These are phyloP conservation scores for Amanita exitialis DNA, from an alignment of 768 basidiomycete genomes.

Conservation along the genomic window DNA sequence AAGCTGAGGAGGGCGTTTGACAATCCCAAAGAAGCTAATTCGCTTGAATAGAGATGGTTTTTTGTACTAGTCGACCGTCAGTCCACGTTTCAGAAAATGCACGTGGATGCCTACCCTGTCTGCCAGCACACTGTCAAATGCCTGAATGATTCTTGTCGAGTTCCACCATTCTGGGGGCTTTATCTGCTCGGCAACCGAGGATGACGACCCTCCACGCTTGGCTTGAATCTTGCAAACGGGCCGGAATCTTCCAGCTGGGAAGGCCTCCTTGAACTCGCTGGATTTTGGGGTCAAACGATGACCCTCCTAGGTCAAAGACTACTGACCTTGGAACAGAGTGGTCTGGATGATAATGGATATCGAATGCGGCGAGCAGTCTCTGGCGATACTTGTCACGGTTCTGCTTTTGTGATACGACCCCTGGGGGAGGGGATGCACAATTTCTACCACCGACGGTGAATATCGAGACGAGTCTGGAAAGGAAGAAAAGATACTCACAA, in stretches of 20 bases:
- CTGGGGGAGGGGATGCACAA: slow-evolving; percentile 71
- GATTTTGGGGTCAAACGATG: slow-evolving; percentile 9
- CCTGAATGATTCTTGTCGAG: slow-evolving; percentile 81
- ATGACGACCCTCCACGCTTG: slow-evolving; percentile 67
- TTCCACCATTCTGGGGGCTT: slow-evolving; percentile 94
- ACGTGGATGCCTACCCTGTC: slow-evolving; percentile 48
- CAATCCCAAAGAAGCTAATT: slow-evolving; percentile 66
- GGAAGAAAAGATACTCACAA: slow-evolving; percentile 34
- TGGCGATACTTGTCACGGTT: slow-evolving; percentile 76
- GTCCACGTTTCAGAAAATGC: neutral
- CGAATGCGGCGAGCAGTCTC: slow-evolving; percentile 67
- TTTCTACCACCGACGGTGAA: slow-evolving; percentile 31
- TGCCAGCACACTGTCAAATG: slow-evolving; percentile 79
- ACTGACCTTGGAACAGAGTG: slow-evolving; percentile 64
- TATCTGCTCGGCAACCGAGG: slow-evolving; percentile 83
- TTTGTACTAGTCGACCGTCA: slow-evolving; percentile 50
- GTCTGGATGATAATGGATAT: slow-evolving; percentile 84
- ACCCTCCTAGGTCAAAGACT: slow-evolving; percentile 5
- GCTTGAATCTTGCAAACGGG: slow-evolving; percentile 88
- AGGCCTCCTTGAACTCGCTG: slow-evolving; percentile 92
- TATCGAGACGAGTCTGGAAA: neutral
- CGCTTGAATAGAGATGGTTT: slow-evolving; percentile 84
- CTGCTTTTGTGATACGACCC: slow-evolving; percentile 65
- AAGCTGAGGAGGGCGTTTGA: slow-evolving; percentile 61
- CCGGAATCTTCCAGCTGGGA: slow-evolving; percentile 85